These are phyloP conservation scores for Polytolypa hystricis DNA, from an alignment of 2,329 filamentous ascomycete species.

Conservation along the genomic window DNA sequence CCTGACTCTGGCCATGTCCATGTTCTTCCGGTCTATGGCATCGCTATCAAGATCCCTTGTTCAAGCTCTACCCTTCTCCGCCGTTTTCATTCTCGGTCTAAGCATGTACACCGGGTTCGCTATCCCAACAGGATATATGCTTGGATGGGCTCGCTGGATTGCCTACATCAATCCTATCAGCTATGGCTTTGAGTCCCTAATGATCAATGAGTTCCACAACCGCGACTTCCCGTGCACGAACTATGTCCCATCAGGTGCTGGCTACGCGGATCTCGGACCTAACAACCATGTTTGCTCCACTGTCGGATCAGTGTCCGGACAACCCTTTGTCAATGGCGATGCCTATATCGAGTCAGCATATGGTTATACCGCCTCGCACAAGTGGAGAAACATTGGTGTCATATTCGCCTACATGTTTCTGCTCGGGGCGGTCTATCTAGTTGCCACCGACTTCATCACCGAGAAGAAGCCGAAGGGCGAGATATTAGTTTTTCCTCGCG, in stretches of 20 bases:
- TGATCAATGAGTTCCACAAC: conserved; percentile 69
- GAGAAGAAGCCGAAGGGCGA: background rate
- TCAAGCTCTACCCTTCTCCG: conserved; percentile 45
- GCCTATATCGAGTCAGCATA: conserved; percentile 45
- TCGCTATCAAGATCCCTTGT: conserved; percentile 69
- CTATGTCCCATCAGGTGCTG: conserved; percentile 38
- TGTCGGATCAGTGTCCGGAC: conserved; percentile 48
- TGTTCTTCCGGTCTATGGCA: conserved; percentile 72
- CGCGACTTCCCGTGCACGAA: conserved; percentile 45
- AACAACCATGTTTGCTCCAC: conserved; percentile 44
- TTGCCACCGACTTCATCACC: background rate
- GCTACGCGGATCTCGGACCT: conserved; percentile 24
- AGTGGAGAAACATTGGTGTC: conserved; percentile 49
- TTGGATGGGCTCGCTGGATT: conserved; percentile 74
- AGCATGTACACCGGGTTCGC: conserved; percentile 40
- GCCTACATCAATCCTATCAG: conserved; percentile 68
- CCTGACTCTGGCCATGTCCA: conserved; percentile 59
- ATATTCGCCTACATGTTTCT: conserved; percentile 28
- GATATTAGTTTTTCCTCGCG: background rate
- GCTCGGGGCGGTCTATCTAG: background rate
- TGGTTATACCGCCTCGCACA: conserved; percentile 46
- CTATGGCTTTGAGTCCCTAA: conserved; percentile 69
- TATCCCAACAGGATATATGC: conserved; percentile 49
- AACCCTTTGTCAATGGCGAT: conserved; percentile 44
- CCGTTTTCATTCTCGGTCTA: conserved; percentile 35